phyloP scores from a whole-genome alignment of 805 yeast species.

The Lachancea nothofagi region DNA sequence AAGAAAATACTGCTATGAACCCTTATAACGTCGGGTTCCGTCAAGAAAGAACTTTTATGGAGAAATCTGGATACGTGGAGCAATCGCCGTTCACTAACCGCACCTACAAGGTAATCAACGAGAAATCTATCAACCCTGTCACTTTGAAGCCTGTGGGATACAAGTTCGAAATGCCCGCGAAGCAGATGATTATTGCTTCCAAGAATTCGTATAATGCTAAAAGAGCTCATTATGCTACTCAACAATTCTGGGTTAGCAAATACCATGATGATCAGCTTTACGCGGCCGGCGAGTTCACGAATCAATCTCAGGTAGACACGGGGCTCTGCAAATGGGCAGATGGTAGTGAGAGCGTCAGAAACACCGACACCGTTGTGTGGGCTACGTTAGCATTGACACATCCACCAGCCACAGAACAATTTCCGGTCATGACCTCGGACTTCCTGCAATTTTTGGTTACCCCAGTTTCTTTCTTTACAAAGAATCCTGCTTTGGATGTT shows the following conservation, averaged over 20 bases:
- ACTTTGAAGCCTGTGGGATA: slow-evolving; percentile 71
- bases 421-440: slow-evolving; percentile 89
- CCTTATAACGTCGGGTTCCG: slow-evolving; percentile 67
- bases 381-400: slow-evolving; percentile 78
- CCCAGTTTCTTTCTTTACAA: slow-evolving; percentile 71
- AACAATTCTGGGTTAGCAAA: slow-evolving; percentile 79
- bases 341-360: slow-evolving; percentile 61
- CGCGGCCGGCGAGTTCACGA: slow-evolving; percentile 84
- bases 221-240: slow-evolving; percentile 71
- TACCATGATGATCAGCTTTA: slow-evolving; percentile 64
- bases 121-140: slow-evolving; percentile 61
- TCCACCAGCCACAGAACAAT: slow-evolving; percentile 77
- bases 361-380: slow-evolving; percentile 74
- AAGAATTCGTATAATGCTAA: slow-evolving; percentile 56
- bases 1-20: slow-evolving; percentile 47
- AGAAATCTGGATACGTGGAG: slow-evolving; percentile 65
- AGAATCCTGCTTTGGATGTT: slow-evolving; percentile 71
- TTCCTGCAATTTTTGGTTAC: slow-evolving; percentile 59
- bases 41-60: slow-evolving; percentile 57
- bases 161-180: slow-evolving; percentile 67
- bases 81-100: slow-evolving; percentile 74
- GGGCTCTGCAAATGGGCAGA: slow-evolving; percentile 71
- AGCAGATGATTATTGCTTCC: slow-evolving; percentile 68
- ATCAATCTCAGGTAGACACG: slow-evolving; percentile 65
- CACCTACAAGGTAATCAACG: slow-evolving; percentile 70